These are phyloP conservation scores for Trichosporon inkin DNA, from an alignment of 1,284 basidiomycete species.

Conservation along the genomic window DNA sequence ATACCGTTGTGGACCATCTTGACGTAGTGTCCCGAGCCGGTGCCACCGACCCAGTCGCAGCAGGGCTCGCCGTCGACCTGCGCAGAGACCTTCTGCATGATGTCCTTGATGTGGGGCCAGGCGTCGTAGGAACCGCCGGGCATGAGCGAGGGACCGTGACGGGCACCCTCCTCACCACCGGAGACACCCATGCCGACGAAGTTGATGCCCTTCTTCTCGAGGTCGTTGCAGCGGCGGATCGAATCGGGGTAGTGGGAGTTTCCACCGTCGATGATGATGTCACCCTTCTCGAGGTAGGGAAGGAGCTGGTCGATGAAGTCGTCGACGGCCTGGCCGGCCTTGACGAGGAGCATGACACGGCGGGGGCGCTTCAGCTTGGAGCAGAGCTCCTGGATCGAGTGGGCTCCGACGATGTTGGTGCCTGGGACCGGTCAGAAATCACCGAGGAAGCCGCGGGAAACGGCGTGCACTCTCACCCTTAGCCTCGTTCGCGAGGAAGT, in stretches of 20 bases:
- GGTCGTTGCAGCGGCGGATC: slow-evolving; percentile 87
- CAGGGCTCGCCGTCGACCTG: slow-evolving; percentile 94
- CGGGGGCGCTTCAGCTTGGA: slow-evolving; percentile 57
- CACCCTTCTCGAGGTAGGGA: slow-evolving; percentile 60
- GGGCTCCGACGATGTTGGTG: slow-evolving; percentile 90
- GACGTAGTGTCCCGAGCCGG: slow-evolving; percentile 95
- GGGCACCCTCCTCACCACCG: slow-evolving; percentile 98
- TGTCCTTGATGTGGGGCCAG: slow-evolving; percentile 95
- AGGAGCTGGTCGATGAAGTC: slow-evolving; percentile 58
- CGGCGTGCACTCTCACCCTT: slow-evolving; percentile 65
- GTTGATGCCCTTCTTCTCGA: slow-evolving; percentile 89
- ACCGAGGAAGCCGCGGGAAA: not conserved
- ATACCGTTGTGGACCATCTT: slow-evolving; percentile 65
- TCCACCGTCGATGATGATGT: slow-evolving; percentile 99
- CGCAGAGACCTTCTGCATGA: slow-evolving; percentile 97
- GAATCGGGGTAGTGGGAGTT: slow-evolving; percentile 99
- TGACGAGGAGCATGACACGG: slow-evolving; percentile 87
- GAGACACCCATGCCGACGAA: slow-evolving; percentile 99
- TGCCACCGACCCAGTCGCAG: slow-evolving; percentile 99
- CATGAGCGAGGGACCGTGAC: slow-evolving; percentile 97
- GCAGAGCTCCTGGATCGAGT: slow-evolving; percentile 82
- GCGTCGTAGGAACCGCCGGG: slow-evolving; percentile 92
- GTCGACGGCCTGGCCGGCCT: slow-evolving; percentile 60
- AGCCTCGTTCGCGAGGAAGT: slow-evolving; percentile 93
- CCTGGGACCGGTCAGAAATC: slow-evolving; percentile 54